Evolutionary conservation across 2,329 filamentous ascomycete species (phyloP), one percentile per base, ranked within the genome.

Genomic region (Eutypa lata): DNA sequence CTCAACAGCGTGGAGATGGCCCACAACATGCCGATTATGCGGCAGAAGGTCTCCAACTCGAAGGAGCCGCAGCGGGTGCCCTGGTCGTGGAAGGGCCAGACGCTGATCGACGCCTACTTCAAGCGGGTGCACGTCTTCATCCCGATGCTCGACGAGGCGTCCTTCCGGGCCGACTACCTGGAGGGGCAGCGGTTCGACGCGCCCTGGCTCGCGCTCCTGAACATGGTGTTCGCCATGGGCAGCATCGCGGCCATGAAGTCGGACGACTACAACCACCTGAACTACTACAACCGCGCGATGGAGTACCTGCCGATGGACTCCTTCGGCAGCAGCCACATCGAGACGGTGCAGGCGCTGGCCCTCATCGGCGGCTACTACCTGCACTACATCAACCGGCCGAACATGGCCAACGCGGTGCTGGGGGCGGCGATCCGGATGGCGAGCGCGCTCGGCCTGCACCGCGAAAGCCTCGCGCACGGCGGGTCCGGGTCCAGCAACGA

Each of bases 151-250:
- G 87, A 91, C 59, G 88, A 91, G 67, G 80, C 81, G 18, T 78
- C 81, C 10, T 90, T 91, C 67, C 82, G 85, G 57, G 82, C 83
- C 10, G 82, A 83, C 49, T 88, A 86, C 60, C 73, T 84, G 16
- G 78, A 81, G 53, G 82, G 81, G 11, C 80, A 83, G 57, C 76
- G 86, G 18, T 83, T 77, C 54, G 87, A 91, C 65, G 76, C 81
- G 1, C 79, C 86, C 19, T 91, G 88, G 88, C 76, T 90, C 18
- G 84, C 85, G 8, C 71, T 91, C 7, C 73, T 90, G 19, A 91
- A 91, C 66, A 89, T 89, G 73, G 87, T 91, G 4, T 87, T 90
- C 58, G 87, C 87, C 4, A 82, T 91, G 73, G 88, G 88, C 14
- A 88, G 84, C 61, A 84, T 91, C 48, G 86, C 82, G 1, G 84